Conservation (phyloP, 2,329 filamentous ascomycete genomes). For the Cladosporium sphaerospermum region DNA sequence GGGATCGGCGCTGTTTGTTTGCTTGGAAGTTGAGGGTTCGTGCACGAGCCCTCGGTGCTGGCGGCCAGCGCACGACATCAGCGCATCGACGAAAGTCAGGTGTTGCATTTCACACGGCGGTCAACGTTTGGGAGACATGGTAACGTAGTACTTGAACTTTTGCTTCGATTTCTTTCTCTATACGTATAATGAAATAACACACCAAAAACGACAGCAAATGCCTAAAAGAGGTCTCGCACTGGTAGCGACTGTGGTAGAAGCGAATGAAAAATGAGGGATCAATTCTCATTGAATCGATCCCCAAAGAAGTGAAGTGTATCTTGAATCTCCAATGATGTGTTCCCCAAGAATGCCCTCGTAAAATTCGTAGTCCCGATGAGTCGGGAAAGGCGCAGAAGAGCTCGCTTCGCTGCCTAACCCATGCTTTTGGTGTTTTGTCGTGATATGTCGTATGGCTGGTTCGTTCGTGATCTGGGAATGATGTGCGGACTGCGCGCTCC, state of each 20-base stretch:
- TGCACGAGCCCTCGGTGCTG: too few species aligned
- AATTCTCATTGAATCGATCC: background rate
- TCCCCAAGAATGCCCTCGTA: slow-evolving; percentile 1
- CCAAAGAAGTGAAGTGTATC: background rate
- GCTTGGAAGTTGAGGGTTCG: too few species aligned
- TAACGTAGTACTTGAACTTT: too few species aligned
- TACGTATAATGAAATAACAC: background rate
- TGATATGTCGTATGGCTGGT: too few species aligned
- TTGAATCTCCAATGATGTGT: background rate
- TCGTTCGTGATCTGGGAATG: too few species aligned
- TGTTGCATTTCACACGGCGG: too few species aligned
- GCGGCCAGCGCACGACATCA: too few species aligned
- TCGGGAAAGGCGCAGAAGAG: slow-evolving; percentile 1
- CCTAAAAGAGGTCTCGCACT: background rate
- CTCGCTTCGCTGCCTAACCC: slow-evolving; percentile 2
- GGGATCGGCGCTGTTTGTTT: too few species aligned
- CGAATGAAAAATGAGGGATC: background rate
- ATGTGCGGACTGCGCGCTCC: background rate
- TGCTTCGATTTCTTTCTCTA: too few species aligned
- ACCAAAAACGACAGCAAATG: background rate
- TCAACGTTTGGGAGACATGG: too few species aligned
- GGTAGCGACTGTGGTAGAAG: slow-evolving; percentile 6
- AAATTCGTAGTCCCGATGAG: slow-evolving; percentile 4
- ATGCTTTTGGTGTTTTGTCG: too few species aligned
- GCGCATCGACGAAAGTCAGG: too few species aligned